Base-by-base conservation (phyloP, 2,329 filamentous ascomycete genomes). In the Paramyrothecium sp. region DNA sequence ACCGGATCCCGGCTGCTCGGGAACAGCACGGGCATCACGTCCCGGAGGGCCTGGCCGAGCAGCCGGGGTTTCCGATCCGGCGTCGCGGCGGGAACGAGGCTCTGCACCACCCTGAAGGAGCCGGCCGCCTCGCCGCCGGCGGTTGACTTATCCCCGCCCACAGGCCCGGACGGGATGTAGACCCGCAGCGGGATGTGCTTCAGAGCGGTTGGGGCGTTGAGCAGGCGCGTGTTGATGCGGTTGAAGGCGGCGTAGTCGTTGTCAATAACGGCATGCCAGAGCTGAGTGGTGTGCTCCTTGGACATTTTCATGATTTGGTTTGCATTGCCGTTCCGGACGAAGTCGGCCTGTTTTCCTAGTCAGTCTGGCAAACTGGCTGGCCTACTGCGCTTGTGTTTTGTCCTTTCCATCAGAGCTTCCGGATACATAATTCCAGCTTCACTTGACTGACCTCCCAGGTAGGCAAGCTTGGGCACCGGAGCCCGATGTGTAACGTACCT, bases 241-340 rank as follows among this genome's bases (percentile, higher is more conserved):
- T 85, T 83, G 75, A 90, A 98, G 46, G 87, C 78, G 10, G 78
- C 64, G 64, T 90, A 87, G 73, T 97, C 87, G 66, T 96, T 90
- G 64, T 90, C 85, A 71, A 89, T 82, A 47, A 96, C 90, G 11
- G 90, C 84, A 62, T 88, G 83, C 92, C 93, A 97, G 34, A 97
- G 80, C 33, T 89, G 84, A 8, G 88, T 91, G 16, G 91, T 95
- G 71, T 96, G 88, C 50, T 90, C 87, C 71, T 92, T 93, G 59
- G 89, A 92, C 67, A 97, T 78, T 55, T 87, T 89, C 91, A 97
- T 96, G 67, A 96, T 93, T 59, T 90, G 89, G 70, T 94, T 92
- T 17, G 91, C 92, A 55, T 90, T 95, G 49, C 92, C 92, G 64
- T 95, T 94, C 54, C 93, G 86, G 53, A 96, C 79, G 64, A 92